Percentiles rank a stretch among this genome's conserved stretches.
phyloP scores from a whole-genome alignment of 2,329 filamentous ascomycete species.

The Cordyceps sp. region DNA sequence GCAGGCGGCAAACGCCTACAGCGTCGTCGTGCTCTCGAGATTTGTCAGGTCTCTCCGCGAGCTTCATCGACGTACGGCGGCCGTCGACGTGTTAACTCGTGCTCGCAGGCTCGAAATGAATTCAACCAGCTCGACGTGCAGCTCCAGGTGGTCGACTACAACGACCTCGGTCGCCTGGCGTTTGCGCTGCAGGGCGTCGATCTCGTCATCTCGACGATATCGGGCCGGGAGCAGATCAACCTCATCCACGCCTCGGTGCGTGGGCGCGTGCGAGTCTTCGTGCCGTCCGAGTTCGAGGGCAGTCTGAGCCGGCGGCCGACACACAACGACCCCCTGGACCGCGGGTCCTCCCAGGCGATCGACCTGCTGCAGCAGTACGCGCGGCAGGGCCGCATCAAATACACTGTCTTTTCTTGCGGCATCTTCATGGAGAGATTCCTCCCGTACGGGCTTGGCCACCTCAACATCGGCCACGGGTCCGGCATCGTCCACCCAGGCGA shows the following conservation, averaged over 20 bases:
- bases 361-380: slow-evolving; percentile 37
- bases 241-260: slow-evolving; percentile 56
- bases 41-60: slow-evolving; percentile 7
- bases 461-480: slow-evolving; percentile 40
- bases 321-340: slow-evolving; percentile 40
- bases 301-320: slow-evolving; percentile 34
- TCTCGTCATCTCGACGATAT: slow-evolving; percentile 59
- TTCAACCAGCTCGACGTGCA: slow-evolving; percentile 43
- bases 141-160: slow-evolving; percentile 53
- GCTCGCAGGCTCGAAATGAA: slow-evolving; percentile 11
- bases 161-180: slow-evolving; percentile 35
- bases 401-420: slow-evolving; percentile 57
- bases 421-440: slow-evolving; percentile 63
- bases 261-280: slow-evolving; percentile 49
- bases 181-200: slow-evolving; percentile 57
- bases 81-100: background rate
- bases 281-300: slow-evolving; percentile 64
- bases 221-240: slow-evolving; percentile 46
- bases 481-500: slow-evolving; percentile 40
- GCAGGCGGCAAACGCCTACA: slow-evolving; percentile 40
- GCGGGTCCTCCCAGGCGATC: slow-evolving; percentile 38
- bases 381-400: slow-evolving; percentile 37
- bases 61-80: background rate
- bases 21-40: slow-evolving; percentile 55
- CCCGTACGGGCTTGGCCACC: slow-evolving; percentile 43